phyloP scores from a whole-genome alignment of 2,329 filamentous ascomycete species.

The Trichocomaceae sp. region DNA sequence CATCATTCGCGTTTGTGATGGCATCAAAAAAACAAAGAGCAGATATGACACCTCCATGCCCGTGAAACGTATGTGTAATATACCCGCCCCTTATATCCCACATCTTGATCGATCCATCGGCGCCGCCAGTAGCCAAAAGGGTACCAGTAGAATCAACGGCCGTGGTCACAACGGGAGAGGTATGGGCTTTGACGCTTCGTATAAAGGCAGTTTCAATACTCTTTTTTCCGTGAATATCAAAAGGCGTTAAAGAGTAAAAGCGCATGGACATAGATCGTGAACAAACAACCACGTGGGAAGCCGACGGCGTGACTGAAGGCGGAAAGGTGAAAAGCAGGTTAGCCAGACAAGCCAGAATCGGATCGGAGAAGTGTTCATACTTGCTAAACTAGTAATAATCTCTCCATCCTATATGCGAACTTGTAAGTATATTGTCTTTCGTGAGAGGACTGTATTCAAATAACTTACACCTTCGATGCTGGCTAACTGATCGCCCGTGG shows the following conservation, averaged over 20 bases:
- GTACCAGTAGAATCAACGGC: conserved; percentile 83
- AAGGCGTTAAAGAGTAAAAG: conserved; percentile 67
- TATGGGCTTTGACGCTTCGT: conserved; percentile 81
- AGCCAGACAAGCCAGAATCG: background rate
- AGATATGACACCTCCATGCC: conserved; percentile 84
- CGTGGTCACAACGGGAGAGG: conserved; percentile 79
- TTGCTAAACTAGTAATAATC: conserved; percentile 40
- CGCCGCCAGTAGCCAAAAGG: conserved; percentile 82
- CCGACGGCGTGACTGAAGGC: conserved; percentile 69
- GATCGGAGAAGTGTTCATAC: conserved; percentile 23
- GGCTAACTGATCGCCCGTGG: conserved; percentile 73
- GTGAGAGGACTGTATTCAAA: conserved; percentile 7
- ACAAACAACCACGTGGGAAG: conserved; percentile 80
- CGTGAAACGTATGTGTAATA: conserved; percentile 90
- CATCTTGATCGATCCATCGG: conserved; percentile 89
- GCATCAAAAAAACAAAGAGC: conserved; percentile 86
- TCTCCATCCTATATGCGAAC: conserved; percentile 55
- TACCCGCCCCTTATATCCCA: conserved; percentile 92
- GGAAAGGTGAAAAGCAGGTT: conserved; percentile 14
- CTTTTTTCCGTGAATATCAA: conserved; percentile 46
- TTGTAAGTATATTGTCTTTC: conserved; percentile 14
- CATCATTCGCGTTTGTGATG: conserved; percentile 34
- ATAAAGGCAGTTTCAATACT: conserved; percentile 61
- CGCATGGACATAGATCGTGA: conserved; percentile 95
- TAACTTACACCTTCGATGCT: conserved; percentile 74